Percentiles rank a stretch among this genome's conserved stretches.
These are phyloP conservation scores for Boletus pseudo-olivaceus DNA, from an alignment of 768 basidiomycete genomes.

Conservation along the genomic window DNA sequence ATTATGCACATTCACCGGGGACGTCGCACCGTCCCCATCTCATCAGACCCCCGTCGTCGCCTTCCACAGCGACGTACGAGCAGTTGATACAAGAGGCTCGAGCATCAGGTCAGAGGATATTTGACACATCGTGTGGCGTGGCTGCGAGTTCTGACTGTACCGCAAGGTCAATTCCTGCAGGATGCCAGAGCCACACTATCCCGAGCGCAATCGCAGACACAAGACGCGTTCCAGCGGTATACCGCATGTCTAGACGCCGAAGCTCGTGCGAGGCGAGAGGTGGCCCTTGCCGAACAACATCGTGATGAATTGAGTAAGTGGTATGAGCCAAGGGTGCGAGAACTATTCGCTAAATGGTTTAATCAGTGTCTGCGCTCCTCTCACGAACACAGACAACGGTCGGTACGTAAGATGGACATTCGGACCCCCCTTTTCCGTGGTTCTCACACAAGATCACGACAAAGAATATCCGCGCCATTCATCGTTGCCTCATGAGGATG, in stretches of 20 bases:
- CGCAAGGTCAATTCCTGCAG: conserved; percentile 58
- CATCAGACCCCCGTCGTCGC: conserved; percentile 49
- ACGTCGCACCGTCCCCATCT: conserved; percentile 31
- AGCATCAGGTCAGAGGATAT: conserved; percentile 49
- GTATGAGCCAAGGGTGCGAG: conserved; percentile 8
- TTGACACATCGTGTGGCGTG: conserved; percentile 4
- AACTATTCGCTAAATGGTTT: conserved; percentile 16
- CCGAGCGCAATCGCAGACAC: conserved; percentile 67
- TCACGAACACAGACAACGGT: conserved; percentile 34
- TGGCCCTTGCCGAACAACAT: conserved; percentile 61
- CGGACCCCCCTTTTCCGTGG: conserved; percentile 2
- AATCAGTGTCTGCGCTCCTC: conserved; percentile 33
- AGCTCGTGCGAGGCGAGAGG: conserved; percentile 60
- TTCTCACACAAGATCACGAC: conserved; percentile 24
- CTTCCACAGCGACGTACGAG: conserved; percentile 48
- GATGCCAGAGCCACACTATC: conserved; percentile 56
- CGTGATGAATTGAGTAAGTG: conserved; percentile 56
- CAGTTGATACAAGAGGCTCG: conserved; percentile 56
- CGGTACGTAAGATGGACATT: conserved; percentile 27
- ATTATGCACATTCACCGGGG: conserved; percentile 31
- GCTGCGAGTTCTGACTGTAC: conserved; percentile 7
- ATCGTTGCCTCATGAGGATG: conserved; percentile 30
- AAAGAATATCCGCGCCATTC: conserved; percentile 34
- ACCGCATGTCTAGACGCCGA: conserved; percentile 68
- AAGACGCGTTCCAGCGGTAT: conserved; percentile 68